Percentiles rank a stretch among this genome's conserved stretches.
Evolutionary conservation across 768 basidiomycete genomes (phyloP).

Genomic region (Scleroderma bovista): DNA sequence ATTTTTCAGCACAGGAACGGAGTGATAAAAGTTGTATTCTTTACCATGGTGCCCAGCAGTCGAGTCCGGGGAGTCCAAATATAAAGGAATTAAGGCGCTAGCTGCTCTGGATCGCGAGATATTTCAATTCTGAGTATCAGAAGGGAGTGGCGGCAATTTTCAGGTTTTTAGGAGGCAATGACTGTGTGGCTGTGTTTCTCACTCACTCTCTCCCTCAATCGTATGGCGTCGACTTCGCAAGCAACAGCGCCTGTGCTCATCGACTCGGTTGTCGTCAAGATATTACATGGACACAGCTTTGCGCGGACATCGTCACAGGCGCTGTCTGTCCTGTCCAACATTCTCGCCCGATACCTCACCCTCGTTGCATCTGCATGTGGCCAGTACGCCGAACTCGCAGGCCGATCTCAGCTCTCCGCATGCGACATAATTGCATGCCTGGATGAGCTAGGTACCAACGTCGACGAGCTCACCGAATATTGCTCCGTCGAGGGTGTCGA

Average conservation of each 20-base stretch:
- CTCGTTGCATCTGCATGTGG: conserved; percentile 63
- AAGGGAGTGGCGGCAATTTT: too few relatives aligned
- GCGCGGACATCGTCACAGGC: conserved; percentile 73
- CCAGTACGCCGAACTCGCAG: conserved; percentile 70
- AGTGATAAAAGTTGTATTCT: too few relatives aligned
- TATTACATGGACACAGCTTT: conserved; percentile 75
- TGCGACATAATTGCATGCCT: conserved; percentile 62
- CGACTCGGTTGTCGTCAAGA: conserved; percentile 61
- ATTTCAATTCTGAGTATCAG: too few relatives aligned
- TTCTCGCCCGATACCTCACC: conserved; percentile 68
- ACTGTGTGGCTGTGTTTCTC: too few relatives aligned
- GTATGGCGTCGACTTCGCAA: conserved; percentile 25
- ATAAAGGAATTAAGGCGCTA: too few relatives aligned
- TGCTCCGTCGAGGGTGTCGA: conserved; percentile 62
- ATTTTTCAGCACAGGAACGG: too few relatives aligned
- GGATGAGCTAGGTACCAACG: conserved; percentile 66
- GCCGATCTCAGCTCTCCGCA: conserved; percentile 51
- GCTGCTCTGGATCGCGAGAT: too few relatives aligned
- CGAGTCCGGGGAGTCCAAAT: too few relatives aligned
- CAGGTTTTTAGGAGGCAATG: too few relatives aligned
- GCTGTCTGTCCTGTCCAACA: conserved; percentile 62
- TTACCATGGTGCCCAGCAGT: too few relatives aligned
- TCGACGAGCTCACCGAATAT: conserved; percentile 69
- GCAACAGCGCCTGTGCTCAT: conserved; percentile 52
- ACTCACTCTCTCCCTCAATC: neutral